Conservation (phyloP, 2,329 filamentous ascomycete species). For the Pseudodiploospora longispora region DNA sequence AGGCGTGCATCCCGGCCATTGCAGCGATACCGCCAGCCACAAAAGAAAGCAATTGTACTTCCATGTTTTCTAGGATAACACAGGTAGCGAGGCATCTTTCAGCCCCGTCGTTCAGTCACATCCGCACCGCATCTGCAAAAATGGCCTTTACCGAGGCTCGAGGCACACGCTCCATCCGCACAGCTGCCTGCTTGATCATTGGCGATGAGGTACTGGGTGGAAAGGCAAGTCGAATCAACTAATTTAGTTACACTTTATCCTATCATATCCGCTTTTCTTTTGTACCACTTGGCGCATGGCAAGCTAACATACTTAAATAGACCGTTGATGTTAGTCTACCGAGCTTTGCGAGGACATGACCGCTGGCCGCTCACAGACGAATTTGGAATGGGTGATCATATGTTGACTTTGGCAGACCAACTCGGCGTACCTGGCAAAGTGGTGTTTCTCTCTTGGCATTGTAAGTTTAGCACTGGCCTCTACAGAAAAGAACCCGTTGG, state of each 20-base stretch:
- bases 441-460: conserved; percentile 55
- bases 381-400: neutral
- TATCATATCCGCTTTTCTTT: too few species aligned
- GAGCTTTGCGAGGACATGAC: neutral
- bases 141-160: conserved; percentile 40
- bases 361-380: too few species aligned
- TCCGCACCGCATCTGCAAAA: conserved; percentile 18
- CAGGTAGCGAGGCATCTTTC: conserved; percentile 65
- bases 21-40: neutral
- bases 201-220: conserved; percentile 95
- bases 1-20: conserved; percentile 7
- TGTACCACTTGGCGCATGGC: neutral
- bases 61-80: conserved; percentile 69
- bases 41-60: neutral
- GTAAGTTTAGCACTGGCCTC: conserved; percentile 27
- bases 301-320: conserved; percentile 15
- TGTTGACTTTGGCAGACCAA: conserved; percentile 43
- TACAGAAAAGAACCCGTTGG: too few species aligned
- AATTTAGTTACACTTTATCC: neutral
- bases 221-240: conserved; percentile 56
- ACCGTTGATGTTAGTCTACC: conserved; percentile 27
- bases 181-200: conserved; percentile 87
- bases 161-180: conserved; percentile 65
- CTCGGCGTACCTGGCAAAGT: conserved; percentile 56
- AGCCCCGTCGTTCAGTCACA: conserved; percentile 17